A percentile compares a stretch with the other conserved stretches of the same genome.
phyloP scores from a whole-genome alignment of 176 grass and related monocot species.

The Cenchrus purpureus region DNA sequence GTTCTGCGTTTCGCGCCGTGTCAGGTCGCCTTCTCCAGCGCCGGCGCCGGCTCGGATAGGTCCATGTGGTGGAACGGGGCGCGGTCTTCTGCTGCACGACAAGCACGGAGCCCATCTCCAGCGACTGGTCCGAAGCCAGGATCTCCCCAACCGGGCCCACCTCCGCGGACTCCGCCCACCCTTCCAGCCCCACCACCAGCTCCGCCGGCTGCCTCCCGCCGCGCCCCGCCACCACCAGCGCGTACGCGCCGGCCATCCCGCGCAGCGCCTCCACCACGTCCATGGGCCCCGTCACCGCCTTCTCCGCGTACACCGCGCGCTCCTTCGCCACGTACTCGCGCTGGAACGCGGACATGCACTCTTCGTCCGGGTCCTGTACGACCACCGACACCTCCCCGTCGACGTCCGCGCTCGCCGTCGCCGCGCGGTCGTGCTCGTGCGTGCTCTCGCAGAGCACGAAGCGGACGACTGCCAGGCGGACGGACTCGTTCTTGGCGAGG shows the following conservation, averaged over 20 bases:
- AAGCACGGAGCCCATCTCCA: conserved; percentile 51
- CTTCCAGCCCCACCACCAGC: conserved; percentile 42
- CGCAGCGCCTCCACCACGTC: conserved; percentile 46
- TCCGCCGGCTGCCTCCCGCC: conserved; percentile 46
- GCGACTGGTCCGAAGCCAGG: conserved; percentile 40
- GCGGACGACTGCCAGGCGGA: conserved; percentile 33
- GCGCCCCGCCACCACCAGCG: conserved; percentile 44
- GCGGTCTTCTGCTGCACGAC: conserved; percentile 46
- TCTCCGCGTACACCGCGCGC: conserved; percentile 44
- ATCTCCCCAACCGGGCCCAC: conserved; percentile 49
- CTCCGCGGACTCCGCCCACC: conserved; percentile 30
- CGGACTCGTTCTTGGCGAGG: conserved; percentile 35
- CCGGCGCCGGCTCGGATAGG: neutral
- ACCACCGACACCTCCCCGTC: conserved; percentile 29
- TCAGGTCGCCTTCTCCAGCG: conserved; percentile 7
- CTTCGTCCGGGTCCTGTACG: conserved; percentile 41
- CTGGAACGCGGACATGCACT: conserved; percentile 34
- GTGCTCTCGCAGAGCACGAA: conserved; percentile 24
- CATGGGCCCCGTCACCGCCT: neutral
- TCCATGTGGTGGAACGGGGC: neutral
- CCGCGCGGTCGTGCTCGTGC: neutral
- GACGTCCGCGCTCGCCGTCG: neutral
- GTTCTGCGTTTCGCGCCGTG: neutral
- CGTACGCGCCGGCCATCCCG: conserved; percentile 44
- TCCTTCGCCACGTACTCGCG: conserved; percentile 50